phyloP scores from a whole-genome alignment of 495 filamentous ascomycete genomes.

The Neurospora tetraspora region DNA sequence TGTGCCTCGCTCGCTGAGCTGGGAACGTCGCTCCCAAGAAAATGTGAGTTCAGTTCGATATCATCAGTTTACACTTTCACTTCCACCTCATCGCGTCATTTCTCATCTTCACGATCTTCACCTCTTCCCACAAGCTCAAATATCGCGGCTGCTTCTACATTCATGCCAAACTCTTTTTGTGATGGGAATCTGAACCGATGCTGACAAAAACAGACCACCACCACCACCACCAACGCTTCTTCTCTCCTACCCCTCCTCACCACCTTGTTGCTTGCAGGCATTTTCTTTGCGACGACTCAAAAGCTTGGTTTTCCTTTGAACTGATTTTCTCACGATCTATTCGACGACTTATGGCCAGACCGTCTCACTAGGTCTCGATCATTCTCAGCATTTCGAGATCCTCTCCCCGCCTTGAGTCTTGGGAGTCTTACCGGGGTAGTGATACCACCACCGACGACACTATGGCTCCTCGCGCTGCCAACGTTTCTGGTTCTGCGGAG shows the following conservation, averaged over 20 bases:
- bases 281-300: neutral
- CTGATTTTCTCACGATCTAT: neutral
- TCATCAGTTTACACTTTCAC: neutral
- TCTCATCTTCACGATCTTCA: neutral
- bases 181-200: neutral
- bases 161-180: neutral
- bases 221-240: neutral
- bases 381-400: constrained; percentile 12
- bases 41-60: constrained; percentile 18
- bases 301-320: neutral
- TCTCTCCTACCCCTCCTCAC: neutral
- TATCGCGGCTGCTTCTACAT: neutral
- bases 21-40: constrained; percentile 42
- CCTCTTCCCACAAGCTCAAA: neutral
- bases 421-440: constrained; percentile 10
- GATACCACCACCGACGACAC: neutral
- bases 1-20: constrained; percentile 45
- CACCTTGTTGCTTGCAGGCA: neutral
- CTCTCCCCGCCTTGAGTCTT: constrained; percentile 31
- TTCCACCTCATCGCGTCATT: neutral
- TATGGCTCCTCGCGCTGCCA: neutral
- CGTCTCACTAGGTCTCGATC: constrained; percentile 30
- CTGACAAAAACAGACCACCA: neutral
- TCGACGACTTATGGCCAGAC: constrained; percentile 30
- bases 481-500: constrained; percentile 7